Base-by-base conservation (phyloP, 139 green algal species). In the Chlorella vulgaris region DNA sequence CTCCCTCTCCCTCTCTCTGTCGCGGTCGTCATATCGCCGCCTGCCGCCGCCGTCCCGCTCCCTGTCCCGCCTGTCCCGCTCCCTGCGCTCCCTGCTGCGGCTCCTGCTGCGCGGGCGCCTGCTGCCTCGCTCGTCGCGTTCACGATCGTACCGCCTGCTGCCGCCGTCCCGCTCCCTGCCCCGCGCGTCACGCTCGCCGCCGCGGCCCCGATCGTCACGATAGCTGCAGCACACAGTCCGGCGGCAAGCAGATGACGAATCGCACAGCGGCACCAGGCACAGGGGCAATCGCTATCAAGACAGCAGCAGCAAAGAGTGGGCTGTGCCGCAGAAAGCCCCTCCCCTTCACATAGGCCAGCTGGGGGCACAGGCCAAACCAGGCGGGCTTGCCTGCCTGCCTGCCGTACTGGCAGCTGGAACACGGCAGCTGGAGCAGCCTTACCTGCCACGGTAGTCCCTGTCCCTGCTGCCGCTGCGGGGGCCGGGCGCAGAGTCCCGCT, bases 61-160 rank as follows among this genome's bases (percentile, higher is more conserved):
- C 38, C n/a, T 22, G 38, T 58, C 22, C 68, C 29, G 65, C 65
- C 33, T 60, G 68, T 76, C 68, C 19, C 68, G 68, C 68, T 76
- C 68, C 24, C 68, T 39, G 3, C 40, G 28, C 3, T 76, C 68
- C 40, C 28, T 22, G 29, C 68, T 58, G 68, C 8, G 3, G 4
- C 43, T 38, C 43, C 43, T 26, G 18, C 60, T 53, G 50, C 19
- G 15, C 31, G 19, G 3, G 5, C n/a, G 31, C 31, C 50, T 19
- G 31, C 35, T 8, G 51, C 50, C 71, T 31, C 28, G 29, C 1
- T n/a, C 31, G 50, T 50, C 22, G 21, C 71, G 51, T 22, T 65
- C 33, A 22, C 19, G 28, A 39, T 18, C 38, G 28, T 7, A 6
- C 39, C 19, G 42, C n/a, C 35, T 8, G 22, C 70, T 2, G 47